Evolutionary conservation across 2,329 filamentous ascomycete genomes (phyloP), one percentile per base, ranked within the genome.

Genomic region (Fusarium sp.): DNA sequence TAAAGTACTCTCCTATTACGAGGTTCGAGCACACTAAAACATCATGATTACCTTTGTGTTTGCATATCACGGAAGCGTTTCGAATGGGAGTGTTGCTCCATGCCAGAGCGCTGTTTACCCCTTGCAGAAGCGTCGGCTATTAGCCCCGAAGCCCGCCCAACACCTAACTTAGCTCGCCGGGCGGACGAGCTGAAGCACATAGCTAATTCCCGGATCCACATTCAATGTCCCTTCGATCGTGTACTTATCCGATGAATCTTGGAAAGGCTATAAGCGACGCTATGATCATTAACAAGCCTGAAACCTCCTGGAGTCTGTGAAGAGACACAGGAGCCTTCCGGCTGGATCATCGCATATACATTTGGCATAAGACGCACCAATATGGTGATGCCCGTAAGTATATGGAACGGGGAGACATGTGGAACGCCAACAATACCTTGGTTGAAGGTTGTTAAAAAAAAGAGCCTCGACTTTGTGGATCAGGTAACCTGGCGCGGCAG

Each of bases 121-220:
- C 71, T 74, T 74, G 71, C 71, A 74, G 71, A 74, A 72, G 60
- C 56, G 70, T 74, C 59, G 68, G 57, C 33, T 66, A 51, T 60
- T 61, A 24, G 36, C 28, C 35, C 48, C 48, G 39, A 48, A 24
- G 48, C 36, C 36, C 28, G 56, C 33, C 33, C 33, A 56, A 36
- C 16, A 30, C 47, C 30, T n/a, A 44, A 26, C 24, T 44, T 26
- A 33, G 44, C 39, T 48, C 31, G 31, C 13, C 35, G 36, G 47
- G 24, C 16, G 22, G 26, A 38, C 24, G 51, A 65, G 54, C 54
- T 51, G 31, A 48, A 68, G 41, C 36, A 55, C 20, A 45, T 39
- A 55, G 20, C 33, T 50, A 42, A 45, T 35, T 28, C 35, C 45
- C 36, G 56, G 51, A 47, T 63, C 71, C 71, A 72, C 68, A 44